These are phyloP conservation scores for Cercospora berteroae DNA, from an alignment of 2,329 filamentous ascomycete genomes.

Conservation along the genomic window DNA sequence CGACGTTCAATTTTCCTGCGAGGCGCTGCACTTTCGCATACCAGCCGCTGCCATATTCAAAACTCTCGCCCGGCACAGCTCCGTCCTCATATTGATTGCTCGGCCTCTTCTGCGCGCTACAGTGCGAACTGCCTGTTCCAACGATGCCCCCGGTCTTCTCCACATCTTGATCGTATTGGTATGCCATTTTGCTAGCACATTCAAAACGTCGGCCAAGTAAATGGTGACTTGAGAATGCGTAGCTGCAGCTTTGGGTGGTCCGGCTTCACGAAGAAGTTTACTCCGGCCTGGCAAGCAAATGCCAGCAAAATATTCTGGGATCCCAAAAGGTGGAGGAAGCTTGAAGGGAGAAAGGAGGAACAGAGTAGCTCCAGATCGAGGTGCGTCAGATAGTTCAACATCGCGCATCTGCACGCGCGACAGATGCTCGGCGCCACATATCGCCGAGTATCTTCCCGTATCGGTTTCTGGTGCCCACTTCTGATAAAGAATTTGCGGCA, in stretches of 20 bases:
- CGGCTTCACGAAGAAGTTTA: slow-evolving; percentile 27
- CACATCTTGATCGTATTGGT: slow-evolving; percentile 21
- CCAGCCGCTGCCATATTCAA: slow-evolving; percentile 55
- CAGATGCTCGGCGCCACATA: slow-evolving; percentile 2
- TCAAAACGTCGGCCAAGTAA: slow-evolving; percentile 1
- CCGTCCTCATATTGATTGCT: slow-evolving; percentile 39
- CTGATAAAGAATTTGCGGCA: not conserved
- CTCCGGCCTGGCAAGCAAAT: slow-evolving; percentile 14
- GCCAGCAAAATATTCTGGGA: not conserved
- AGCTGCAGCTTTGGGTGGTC: slow-evolving; percentile 1
- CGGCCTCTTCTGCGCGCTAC: slow-evolving; percentile 18
- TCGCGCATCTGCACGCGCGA: not conserved
- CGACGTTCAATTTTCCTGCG: slow-evolving; percentile 64
- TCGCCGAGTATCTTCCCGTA: slow-evolving; percentile 6
- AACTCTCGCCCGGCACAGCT: slow-evolving; percentile 58
- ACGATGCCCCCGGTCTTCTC: slow-evolving; percentile 24
- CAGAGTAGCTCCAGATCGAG: not conserved
- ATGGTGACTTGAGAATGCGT: slow-evolving; percentile 3
- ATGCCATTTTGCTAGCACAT: slow-evolving; percentile 11
- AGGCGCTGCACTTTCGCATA: slow-evolving; percentile 62
- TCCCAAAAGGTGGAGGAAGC: not conserved
- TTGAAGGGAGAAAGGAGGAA: not conserved
- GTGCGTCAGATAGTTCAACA: not conserved
- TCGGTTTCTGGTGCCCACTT: not conserved
- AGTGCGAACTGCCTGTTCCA: slow-evolving; percentile 7